Base-by-base conservation (phyloP, 1,284 basidiomycete species). In the Ustilago sp. region DNA sequence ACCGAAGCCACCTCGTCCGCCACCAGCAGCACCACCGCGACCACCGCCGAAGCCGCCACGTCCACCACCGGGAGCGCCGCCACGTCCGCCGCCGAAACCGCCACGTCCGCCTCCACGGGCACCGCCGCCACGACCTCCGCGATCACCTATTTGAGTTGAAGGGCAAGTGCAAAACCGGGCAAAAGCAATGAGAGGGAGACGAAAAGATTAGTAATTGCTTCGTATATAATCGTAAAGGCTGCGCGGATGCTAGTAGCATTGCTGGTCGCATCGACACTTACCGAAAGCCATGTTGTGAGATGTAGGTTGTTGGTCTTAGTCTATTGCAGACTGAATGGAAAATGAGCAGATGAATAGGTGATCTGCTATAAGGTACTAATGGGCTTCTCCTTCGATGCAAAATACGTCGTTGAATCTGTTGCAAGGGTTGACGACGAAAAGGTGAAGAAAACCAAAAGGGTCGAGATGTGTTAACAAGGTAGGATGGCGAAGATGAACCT, bases 51-150 rank as follows among this genome's bases (percentile, higher is more conserved):
- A 34, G 35, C 43, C 57, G 38, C 57, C 68, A 43, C 80, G 79
- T 59, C 79, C 78, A 39, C 80, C 77, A 34, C 62, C 67, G 9
- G 23, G 23, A 2, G 63, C 82, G 58, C 83, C 82, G 56, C 83
- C 74, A 45, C 78, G 66, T 56, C 73, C 59, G 35, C 68, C 75
- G 54, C 59, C 56, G 34, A 58, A 57, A n/a, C 69, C 76, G 63
- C 65, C 80, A 32, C 80, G 76, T 28, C 79, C 81, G 19, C 80
- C 78, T 63, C 79, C 77, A 54, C 71, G 77, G 35, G 64, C 68
- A 57, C 73, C 77, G 59, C 80, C 80, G 61, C 80, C 75, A 74
- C 79, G 73, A 71, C 80, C 80, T 71, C 80, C 79, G 71, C 79
- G 79, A 70, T 80, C 79, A 74, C 79, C 79, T 80, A 52, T 28